These are phyloP conservation scores for Talaromyces adpressus DNA, from an alignment of 495 filamentous ascomycete species.

Conservation along the genomic window DNA sequence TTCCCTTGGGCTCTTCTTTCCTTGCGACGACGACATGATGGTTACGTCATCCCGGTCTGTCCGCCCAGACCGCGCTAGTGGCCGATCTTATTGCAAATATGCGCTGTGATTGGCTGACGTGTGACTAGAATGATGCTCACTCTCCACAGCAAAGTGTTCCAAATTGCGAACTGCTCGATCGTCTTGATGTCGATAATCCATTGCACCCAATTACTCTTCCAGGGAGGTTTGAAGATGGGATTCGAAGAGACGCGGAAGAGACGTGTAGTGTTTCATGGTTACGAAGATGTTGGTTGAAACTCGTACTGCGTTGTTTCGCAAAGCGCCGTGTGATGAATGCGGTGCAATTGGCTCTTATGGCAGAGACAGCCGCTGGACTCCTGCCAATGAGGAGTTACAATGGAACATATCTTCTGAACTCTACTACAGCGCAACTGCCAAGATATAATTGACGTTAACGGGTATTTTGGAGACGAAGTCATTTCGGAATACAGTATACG, in stretches of 20 bases:
- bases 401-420: not conserved
- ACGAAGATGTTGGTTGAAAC: not conserved
- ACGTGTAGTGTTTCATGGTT: not conserved
- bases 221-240: not conserved
- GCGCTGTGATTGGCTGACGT: not conserved
- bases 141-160: not conserved
- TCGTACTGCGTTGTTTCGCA: not conserved
- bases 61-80: not conserved
- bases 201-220: not conserved
- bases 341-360: not conserved
- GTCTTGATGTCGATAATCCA: not conserved
- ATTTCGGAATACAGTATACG: too few species aligned
- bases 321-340: not conserved
- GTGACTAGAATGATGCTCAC: not conserved
- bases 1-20: not conserved
- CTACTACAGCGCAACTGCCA: too few species aligned
- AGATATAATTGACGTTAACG: too few species aligned
- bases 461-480: too few species aligned
- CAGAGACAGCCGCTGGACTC: not conserved
- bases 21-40: not conserved
- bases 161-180: not conserved
- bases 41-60: slow-evolving; percentile 7
- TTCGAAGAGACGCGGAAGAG: not conserved
- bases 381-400: not conserved
- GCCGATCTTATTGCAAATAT: not conserved